Evolutionary conservation across 257 asterid genomes (phyloP), one percentile per base, ranked within the genome.

Genomic region (Penstemon barbatus): DNA sequence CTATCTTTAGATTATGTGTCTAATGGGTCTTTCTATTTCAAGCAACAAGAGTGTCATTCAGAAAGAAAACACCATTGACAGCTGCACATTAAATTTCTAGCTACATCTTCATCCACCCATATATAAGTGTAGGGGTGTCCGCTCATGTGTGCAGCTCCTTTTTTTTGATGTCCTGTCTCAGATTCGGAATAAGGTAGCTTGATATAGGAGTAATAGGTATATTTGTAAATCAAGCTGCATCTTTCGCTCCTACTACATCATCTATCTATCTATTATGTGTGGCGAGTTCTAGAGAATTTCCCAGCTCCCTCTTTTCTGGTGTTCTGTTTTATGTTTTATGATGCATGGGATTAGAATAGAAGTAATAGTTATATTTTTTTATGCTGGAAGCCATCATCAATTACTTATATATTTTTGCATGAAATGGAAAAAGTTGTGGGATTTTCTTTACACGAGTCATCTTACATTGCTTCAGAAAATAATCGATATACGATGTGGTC

Each of bases 391-490:
- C 49, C 5, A 1, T 0, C 41, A 8, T 41, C 13, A 19, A 51
- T 5, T 6, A 9, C 11, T 41, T n/a, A 5, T 54, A 8, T 54
- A 15, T 51, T 7, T 15, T 46, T 5, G 56, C 15, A 4, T 39
- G 38, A 42, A 46, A 46, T 46, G 54, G 33, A 3, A 15, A n/a
- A 38, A 41, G 38, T 68, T 19, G 18, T 45, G 55, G 55, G 51
- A 64, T 19, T 57, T 33, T 57, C 42, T 52, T 33, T 40, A 33
- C 5, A 44, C 46, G n/a, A 56, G 12, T 57, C 42, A 45, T 58
- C 50, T 58, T 48, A 41, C 49, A 69, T 40, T 70, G 36, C 18
- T 57, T 41, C 68, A 12, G 49, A 6, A 15, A 37, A 52, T 37
- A 59, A 33, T 46, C 39, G 66, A 12, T 45, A 0, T 46, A 46